phyloP scores from a whole-genome alignment of 2,329 filamentous ascomycete genomes.

The Apiospora kogelbergensis region DNA sequence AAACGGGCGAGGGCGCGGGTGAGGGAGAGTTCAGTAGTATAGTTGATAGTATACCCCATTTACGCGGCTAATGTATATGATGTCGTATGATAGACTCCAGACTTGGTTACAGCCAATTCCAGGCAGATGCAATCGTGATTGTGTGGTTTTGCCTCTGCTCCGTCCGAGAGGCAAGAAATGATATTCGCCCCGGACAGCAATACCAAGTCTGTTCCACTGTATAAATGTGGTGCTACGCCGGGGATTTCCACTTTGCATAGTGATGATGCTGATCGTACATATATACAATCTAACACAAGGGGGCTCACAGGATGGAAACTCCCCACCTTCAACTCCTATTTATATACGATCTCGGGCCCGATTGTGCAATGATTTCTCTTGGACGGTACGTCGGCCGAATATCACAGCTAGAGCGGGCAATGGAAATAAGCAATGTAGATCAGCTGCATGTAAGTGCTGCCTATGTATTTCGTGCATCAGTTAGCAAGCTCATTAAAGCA shows the following conservation, averaged over 20 bases:
- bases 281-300: neutral
- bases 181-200: neutral
- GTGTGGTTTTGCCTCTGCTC: neutral
- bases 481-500: neutral
- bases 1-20: neutral
- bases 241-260: neutral
- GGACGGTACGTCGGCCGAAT: no score
- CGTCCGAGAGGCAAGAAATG: neutral
- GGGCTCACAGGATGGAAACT: neutral
- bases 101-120: conserved; percentile 16
- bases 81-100: conserved; percentile 29
- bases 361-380: no score
- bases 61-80: conserved; percentile 34
- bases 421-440: neutral
- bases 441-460: neutral
- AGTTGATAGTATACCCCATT: conserved; percentile 32
- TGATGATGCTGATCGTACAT: neutral
- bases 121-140: neutral
- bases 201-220: neutral
- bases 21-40: conserved; percentile 15
- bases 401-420: no score
- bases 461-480: neutral
- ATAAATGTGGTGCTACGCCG: neutral
- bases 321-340: neutral
- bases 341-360: no score